A percentile compares a stretch with the other conserved stretches of the same genome.
Conservation (phyloP, 1,284 basidiomycete genomes). For the Microbotryomycetes sp. region DNA sequence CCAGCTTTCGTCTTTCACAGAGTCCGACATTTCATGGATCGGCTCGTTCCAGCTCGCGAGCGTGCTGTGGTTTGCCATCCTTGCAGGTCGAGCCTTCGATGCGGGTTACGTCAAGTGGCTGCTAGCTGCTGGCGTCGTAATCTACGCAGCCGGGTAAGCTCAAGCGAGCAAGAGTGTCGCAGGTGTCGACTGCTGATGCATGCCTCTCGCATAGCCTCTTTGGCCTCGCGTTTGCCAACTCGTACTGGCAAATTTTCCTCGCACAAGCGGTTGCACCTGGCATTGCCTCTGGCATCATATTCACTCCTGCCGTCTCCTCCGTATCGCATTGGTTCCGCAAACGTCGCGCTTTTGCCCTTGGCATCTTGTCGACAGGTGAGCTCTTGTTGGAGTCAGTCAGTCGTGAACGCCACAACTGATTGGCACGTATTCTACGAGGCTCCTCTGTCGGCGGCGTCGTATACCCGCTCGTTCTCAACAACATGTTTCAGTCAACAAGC, state of each 20-base stretch:
- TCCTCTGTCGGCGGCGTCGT: slow-evolving; percentile 29
- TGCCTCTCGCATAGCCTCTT: slow-evolving; percentile 13
- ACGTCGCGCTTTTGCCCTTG: slow-evolving; percentile 30
- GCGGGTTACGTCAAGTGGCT: slow-evolving; percentile 31
- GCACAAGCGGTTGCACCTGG: slow-evolving; percentile 30
- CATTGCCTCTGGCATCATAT: slow-evolving; percentile 26
- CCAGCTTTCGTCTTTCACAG: slow-evolving; percentile 18
- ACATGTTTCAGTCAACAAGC: slow-evolving; percentile 15
- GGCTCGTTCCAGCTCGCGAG: slow-evolving; percentile 22
- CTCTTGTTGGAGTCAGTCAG: too few relatives aligned
- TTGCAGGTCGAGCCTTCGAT: slow-evolving; percentile 33
- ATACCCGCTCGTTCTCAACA: slow-evolving; percentile 20
- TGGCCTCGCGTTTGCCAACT: slow-evolving; percentile 17
- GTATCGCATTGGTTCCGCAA: slow-evolving; percentile 32
- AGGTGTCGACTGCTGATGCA: background rate
- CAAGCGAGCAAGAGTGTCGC: slow-evolving; percentile 9
- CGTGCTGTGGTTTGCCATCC: slow-evolving; percentile 21
- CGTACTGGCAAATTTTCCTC: slow-evolving; percentile 30
- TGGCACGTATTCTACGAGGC: too few relatives aligned
- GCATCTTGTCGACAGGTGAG: slow-evolving; percentile 31
- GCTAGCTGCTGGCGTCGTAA: slow-evolving; percentile 9
- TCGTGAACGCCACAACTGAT: too few relatives aligned
- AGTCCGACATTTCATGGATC: slow-evolving; percentile 16
- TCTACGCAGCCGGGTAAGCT: slow-evolving; percentile 26
- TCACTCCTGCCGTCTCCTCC: slow-evolving; percentile 29